Conservation (phyloP, 257 asterid genomes). For the Scutellaria baicalensis region DNA sequence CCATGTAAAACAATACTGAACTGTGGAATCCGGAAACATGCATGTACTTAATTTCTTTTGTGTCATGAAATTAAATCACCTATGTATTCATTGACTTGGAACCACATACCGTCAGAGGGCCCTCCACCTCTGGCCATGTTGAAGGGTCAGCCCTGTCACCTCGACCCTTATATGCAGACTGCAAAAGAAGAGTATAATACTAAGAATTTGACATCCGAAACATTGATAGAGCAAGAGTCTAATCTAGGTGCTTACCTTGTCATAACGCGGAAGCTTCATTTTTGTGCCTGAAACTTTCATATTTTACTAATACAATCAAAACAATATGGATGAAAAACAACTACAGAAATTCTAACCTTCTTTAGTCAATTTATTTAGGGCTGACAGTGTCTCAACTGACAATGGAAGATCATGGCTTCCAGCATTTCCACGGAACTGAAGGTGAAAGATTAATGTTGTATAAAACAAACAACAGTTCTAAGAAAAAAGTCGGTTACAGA, state of each 20-base stretch:
- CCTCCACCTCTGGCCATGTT: constrained; percentile 94
- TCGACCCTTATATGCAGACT: constrained; percentile 89
- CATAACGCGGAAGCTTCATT: constrained; percentile 88
- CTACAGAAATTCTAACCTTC: constrained; percentile 47
- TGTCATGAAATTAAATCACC: not conserved
- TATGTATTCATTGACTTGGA: not conserved
- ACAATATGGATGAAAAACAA: constrained; percentile 6
- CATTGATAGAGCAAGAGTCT: constrained; percentile 17
- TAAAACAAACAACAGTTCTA: not conserved
- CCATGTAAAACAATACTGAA: not conserved
- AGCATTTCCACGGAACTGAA: constrained; percentile 94
- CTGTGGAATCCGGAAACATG: not conserved
- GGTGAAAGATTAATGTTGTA: not conserved
- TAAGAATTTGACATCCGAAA: constrained; percentile 19
- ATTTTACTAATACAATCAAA: constrained; percentile 13
- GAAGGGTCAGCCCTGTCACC: constrained; percentile 95
- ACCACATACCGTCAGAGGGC: constrained; percentile 73
- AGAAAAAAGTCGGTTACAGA: not conserved
- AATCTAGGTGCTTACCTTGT: constrained; percentile 52
- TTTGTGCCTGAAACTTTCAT: constrained; percentile 45
- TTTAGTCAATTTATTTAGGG: constrained; percentile 56
- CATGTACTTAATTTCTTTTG: not conserved
- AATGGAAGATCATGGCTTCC: constrained; percentile 98
- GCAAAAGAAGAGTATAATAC: constrained; percentile 24
- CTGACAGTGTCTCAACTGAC: constrained; percentile 71